Base-by-base conservation (phyloP, 2,329 filamentous ascomycete genomes). In the Paecilomyces sp. region DNA sequence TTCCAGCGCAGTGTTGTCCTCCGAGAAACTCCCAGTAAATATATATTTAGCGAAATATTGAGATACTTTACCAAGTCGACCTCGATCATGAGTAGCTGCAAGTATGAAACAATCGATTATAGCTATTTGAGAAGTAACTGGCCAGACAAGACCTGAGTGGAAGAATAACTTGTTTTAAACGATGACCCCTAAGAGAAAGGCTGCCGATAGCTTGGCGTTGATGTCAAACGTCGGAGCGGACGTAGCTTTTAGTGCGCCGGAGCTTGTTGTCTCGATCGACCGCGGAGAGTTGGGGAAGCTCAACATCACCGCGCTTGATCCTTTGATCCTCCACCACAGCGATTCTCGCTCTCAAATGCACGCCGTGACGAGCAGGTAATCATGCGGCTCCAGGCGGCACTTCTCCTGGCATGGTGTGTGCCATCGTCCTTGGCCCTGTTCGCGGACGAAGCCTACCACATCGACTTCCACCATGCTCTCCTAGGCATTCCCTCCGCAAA, bases 381-480 rank as follows among this genome's bases (percentile, higher is more conserved):
- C 66, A 77, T 77, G 75, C 67, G 74, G 73, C 72, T 77, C 63
- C 70, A 73, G 67, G 73, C 70, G 69, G 72, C 74, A 60, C 67
- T 74, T 57, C 64, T 76, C 47, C 62, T 75, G 66, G 71, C 75
- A 64, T 74, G 70, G 57, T 86, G 68, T 78, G 79, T 66, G 72
- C 80, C 67, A 70, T 80, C 71, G 79, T 67, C 84, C 57, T 72
- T 77, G 70, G 90, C 92, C 65, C 86, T 97, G 61, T 96, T 92
- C 79, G 82, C 85, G 66, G 94, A 99, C 72, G 93, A 99, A 76
- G 92, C 95, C 66, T 92, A 88, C 79, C 84, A 91, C 68, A 85
- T 95, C 74, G 94, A 99, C 77, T 97, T 92, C 79, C 93, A 97
- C 77, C 87, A 96, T 79, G 86, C 90, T 65, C 87, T 97, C 55